phyloP scores from a whole-genome alignment of 2,329 filamentous ascomycete species.

The Colletotrichum sojae region DNA sequence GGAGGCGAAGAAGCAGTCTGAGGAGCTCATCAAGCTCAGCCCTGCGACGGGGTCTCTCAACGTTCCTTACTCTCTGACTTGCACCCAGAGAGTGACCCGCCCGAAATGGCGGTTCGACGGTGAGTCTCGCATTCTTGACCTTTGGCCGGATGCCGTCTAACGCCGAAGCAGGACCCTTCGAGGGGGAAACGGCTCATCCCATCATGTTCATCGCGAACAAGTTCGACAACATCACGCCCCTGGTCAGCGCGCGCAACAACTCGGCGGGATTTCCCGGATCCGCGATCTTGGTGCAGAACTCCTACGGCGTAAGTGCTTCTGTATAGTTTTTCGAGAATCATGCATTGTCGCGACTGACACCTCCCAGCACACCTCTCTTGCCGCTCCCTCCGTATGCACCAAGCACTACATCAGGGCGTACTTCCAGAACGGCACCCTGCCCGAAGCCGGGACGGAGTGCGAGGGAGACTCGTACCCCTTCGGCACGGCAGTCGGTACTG shows the following conservation, averaged over 20 bases:
- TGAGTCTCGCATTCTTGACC: constrained; percentile 24
- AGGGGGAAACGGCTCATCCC: constrained; percentile 56
- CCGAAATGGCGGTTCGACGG: constrained; percentile 58
- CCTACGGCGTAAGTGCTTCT: constrained; percentile 60
- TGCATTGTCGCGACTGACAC: neutral
- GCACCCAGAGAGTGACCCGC: constrained; percentile 54
- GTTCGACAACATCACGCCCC: constrained; percentile 64
- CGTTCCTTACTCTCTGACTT: constrained; percentile 55
- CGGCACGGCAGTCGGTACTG: constrained; percentile 21
- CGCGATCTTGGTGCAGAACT: constrained; percentile 63
- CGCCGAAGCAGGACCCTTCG: constrained; percentile 43
- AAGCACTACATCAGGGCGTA: constrained; percentile 57
- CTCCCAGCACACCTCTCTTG: constrained; percentile 63
- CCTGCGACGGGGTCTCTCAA: constrained; percentile 60
- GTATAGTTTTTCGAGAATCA: neutral
- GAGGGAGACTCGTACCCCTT: constrained; percentile 61
- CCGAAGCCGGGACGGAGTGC: constrained; percentile 60
- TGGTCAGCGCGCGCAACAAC: constrained; percentile 61
- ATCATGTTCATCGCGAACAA: constrained; percentile 62
- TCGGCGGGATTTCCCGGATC: constrained; percentile 60
- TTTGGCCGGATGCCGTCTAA: neutral
- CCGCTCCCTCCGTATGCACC: constrained; percentile 61
- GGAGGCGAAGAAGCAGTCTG: constrained; percentile 52
- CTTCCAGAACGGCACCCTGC: constrained; percentile 62
- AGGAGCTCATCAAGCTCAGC: constrained; percentile 54